Evolutionary conservation across 2,329 filamentous ascomycete genomes (phyloP).

Genomic region (Colletotrichum cordylinicola): DNA sequence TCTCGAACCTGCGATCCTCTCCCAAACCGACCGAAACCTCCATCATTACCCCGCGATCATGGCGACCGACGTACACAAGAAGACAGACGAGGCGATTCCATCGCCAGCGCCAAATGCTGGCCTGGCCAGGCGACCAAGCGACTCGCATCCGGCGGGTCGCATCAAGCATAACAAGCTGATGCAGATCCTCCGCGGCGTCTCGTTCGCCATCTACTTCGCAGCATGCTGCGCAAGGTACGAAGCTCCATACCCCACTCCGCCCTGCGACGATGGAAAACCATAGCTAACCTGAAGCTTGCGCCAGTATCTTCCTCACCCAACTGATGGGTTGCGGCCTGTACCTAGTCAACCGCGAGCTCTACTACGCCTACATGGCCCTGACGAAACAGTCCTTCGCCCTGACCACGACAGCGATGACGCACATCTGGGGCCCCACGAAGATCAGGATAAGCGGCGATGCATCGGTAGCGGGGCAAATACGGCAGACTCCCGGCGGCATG

Average conservation of each 20-base stretch:
- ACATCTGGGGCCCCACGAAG: slow-evolving; percentile 86
- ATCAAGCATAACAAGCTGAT: slow-evolving; percentile 55
- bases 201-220: slow-evolving; percentile 58
- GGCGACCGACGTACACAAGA: slow-evolving; percentile 40
- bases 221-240: slow-evolving; percentile 55
- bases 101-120: slow-evolving; percentile 19
- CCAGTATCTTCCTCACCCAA: slow-evolving; percentile 73
- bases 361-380: slow-evolving; percentile 85
- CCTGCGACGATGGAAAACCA: background rate
- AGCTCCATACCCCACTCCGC: background rate
- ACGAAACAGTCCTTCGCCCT: slow-evolving; percentile 87
- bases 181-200: slow-evolving; percentile 58
- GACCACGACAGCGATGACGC: slow-evolving; percentile 78
- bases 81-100: slow-evolving; percentile 25
- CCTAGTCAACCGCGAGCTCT: slow-evolving; percentile 76
- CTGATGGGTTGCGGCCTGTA: slow-evolving; percentile 80
- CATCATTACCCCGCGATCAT: slow-evolving; percentile 29
- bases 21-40: background rate
- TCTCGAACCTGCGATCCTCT: background rate
- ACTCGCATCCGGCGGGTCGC: slow-evolving; percentile 60
- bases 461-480: slow-evolving; percentile 78
- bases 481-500: slow-evolving; percentile 71
- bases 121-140: slow-evolving; percentile 18
- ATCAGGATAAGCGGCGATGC: slow-evolving; percentile 85
- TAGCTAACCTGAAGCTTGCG: background rate